These are phyloP conservation scores for Glebionis coronaria DNA, from an alignment of 129 eudicot species.

Conservation along the genomic window DNA sequence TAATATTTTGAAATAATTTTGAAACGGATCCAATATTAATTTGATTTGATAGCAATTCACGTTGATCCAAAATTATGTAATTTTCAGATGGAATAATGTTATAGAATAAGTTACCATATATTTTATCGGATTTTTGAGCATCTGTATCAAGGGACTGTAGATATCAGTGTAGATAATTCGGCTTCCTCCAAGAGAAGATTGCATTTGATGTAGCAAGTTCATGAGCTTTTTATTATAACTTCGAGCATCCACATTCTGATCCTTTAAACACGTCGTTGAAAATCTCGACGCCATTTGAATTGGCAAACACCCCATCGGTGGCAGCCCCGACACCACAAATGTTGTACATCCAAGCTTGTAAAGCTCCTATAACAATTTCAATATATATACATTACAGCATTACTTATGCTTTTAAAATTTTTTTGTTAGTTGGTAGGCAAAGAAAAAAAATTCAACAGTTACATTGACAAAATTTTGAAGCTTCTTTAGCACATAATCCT, in stretches of 20 bases:
- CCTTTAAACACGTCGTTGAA: slow-evolving; percentile 37
- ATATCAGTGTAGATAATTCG: slow-evolving; percentile 50
- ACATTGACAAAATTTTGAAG: slow-evolving; percentile 32
- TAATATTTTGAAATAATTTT: too few relatives aligned
- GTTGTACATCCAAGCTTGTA: slow-evolving; percentile 42
- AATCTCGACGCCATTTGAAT: slow-evolving; percentile 32
- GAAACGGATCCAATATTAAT: too few relatives aligned
- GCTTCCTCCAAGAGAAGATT: slow-evolving; percentile 43
- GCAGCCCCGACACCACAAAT: slow-evolving; percentile 45
- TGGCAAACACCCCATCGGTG: slow-evolving; percentile 52
- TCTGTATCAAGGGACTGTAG: slow-evolving; percentile 43
- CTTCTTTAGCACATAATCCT: slow-evolving; percentile 33
- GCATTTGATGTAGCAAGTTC: slow-evolving; percentile 35
- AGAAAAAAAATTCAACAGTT: neutral
- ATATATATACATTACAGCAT: too few relatives aligned
- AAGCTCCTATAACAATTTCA: slow-evolving; percentile 26
- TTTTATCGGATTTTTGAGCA: slow-evolving; percentile 43
- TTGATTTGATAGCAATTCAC: too few relatives aligned
- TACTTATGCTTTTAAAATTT: too few relatives aligned
- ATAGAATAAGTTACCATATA: slow-evolving; percentile 42
- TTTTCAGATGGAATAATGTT: neutral
- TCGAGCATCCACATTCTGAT: slow-evolving; percentile 50
- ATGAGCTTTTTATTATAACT: slow-evolving; percentile 49
- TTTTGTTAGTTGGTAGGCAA: too few relatives aligned
- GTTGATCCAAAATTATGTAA: too few relatives aligned